Evolutionary conservation across 805 yeast genomes (phyloP), one percentile per base, ranked within the genome.

Genomic region (Blastobotrys mokoenaii): DNA sequence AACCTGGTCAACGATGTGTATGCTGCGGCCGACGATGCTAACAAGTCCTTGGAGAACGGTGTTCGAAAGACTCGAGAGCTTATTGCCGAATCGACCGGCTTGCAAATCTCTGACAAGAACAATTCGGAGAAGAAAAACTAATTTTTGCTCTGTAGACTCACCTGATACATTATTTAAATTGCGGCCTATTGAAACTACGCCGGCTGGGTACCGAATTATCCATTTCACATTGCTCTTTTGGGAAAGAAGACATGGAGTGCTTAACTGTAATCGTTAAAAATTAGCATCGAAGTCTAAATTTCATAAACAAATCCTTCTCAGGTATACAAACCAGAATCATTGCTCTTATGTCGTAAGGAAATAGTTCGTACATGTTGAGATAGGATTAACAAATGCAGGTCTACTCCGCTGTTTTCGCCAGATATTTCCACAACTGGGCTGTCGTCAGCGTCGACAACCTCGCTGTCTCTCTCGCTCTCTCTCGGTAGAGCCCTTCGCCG

Each of bases 101-200:
- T 84, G 62, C 77, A 80, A 55, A 61, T 82, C 25, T 82, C 77
- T 47, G 82, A 76, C 47, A n/a, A n/a, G n/a, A 79, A 74, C 32
- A 82, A 78, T 15, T 72, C 48, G 35, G 42, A 51, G 30, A 50
- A 52, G 51, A 51, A 49, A 40, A 48, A 52, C 14, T 41, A 41
- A 25, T 38, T 12, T 34, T 34, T 9, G 14, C 18, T 3, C 18
- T 34, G 14, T 34, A 22, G 27, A 22, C 27, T 22, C 27, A 22
- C 27, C 27, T 22, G 27, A 22, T 22, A 22, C 27, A 22, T 22
- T 22, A 22, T 22, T 22, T 22, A 22, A 22, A 22, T 22, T 8
- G 27, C 8, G 27, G 8, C 4, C 27, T n/a, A n/a, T n/a, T n/a
- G n/a, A n/a, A n/a, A n/a, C n/a, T n/a, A n/a, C n/a, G n/a, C n/a